A percentile compares a stretch with the other conserved stretches of the same genome.
Conservation (phyloP, 2,329 filamentous ascomycete species). For the Lasiodiplodia hormozganensis region DNA sequence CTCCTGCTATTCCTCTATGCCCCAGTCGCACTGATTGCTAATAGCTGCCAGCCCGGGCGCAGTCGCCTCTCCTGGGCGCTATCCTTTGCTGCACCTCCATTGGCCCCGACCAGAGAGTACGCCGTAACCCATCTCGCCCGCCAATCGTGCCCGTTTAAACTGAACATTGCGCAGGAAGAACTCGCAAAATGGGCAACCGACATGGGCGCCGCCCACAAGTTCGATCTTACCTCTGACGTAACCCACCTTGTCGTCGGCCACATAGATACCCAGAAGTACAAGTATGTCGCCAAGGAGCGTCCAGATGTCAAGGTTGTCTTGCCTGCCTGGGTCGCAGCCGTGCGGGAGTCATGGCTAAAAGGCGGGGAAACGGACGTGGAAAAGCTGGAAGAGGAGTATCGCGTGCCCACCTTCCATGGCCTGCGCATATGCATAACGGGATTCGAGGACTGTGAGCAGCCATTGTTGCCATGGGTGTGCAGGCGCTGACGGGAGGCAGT, state of each 20-base stretch:
- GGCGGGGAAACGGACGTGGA: constrained; percentile 77
- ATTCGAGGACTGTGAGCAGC: constrained; percentile 66
- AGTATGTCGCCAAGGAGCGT: constrained; percentile 88
- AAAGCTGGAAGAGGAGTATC: constrained; percentile 71
- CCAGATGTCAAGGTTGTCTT: constrained; percentile 84
- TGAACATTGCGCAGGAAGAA: constrained; percentile 50
- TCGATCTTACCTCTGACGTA: constrained; percentile 93
- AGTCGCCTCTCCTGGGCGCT: constrained; percentile 61
- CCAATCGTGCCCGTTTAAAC: constrained; percentile 25
- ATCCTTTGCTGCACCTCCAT: constrained; percentile 90
- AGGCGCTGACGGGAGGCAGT: constrained; percentile 54
- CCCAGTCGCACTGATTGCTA: constrained; percentile 27
- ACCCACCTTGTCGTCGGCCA: constrained; percentile 93
- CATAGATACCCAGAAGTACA: constrained; percentile 91
- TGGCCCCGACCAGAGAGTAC: constrained; percentile 76
- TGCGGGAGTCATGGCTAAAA: constrained; percentile 80
- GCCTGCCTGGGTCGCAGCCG: constrained; percentile 82
- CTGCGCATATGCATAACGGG: constrained; percentile 73
- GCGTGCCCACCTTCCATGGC: constrained; percentile 67
- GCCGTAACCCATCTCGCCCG: constrained; percentile 38
- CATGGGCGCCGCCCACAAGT: constrained; percentile 86
- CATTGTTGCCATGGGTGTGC: not conserved
- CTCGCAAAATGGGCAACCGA: constrained; percentile 72
- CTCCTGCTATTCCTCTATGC: not conserved
- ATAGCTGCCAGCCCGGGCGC: constrained; percentile 38